Base-by-base conservation (phyloP, 2,329 filamentous ascomycete species). In the Neofusicoccum ribis region DNA sequence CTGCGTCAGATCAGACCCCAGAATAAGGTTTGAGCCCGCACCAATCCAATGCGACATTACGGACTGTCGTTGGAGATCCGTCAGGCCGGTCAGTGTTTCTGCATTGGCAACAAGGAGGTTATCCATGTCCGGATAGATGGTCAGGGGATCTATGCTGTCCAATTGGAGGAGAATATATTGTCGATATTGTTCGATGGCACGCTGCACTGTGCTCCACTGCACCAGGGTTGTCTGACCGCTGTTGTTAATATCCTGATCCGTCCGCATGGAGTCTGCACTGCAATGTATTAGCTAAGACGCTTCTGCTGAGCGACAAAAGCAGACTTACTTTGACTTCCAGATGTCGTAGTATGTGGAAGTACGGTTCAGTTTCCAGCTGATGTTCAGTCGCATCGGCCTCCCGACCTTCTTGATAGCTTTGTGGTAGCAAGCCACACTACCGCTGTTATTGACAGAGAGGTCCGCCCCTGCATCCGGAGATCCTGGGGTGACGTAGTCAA, bases 41-140 rank as follows among this genome's bases (percentile, higher is more conserved):
- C 72, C 72, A 39, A 74, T 62, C 73, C 73, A 75, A 64, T 75
- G 73, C 34, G 65, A 73, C 66, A 71, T 69, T 27, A 72, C 70
- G 15, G 70, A 71, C 31, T 68, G 69, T 3, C 72, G 69, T 47
- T 73, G 66, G 3, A 36, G 54, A 63, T 72, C 72, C 2, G 67
- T 70, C 3, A 75, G 68, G 2, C 73, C 72, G 2, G 71, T 67
- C 1, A 73, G 46, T 7, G 59, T 54, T 31, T 64, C 67, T n/a
- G 67, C 34, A 49, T 75, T 75, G 20, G 67, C 72, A 34, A 72
- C 65, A 34, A 70, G 72, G 11, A 72, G 64, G 31, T 70, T 73
- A 47, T 73, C 72, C 70, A 74, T 72, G 63, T 74, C 72, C 0
- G 72, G 71, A 43, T 70, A 69, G 37, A 71, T 68, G 5, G 67